A percentile compares a stretch with the other conserved stretches of the same genome.
Conservation (phyloP, 2,329 filamentous ascomycete genomes). For the Lasiodiplodia gonubiensis region DNA sequence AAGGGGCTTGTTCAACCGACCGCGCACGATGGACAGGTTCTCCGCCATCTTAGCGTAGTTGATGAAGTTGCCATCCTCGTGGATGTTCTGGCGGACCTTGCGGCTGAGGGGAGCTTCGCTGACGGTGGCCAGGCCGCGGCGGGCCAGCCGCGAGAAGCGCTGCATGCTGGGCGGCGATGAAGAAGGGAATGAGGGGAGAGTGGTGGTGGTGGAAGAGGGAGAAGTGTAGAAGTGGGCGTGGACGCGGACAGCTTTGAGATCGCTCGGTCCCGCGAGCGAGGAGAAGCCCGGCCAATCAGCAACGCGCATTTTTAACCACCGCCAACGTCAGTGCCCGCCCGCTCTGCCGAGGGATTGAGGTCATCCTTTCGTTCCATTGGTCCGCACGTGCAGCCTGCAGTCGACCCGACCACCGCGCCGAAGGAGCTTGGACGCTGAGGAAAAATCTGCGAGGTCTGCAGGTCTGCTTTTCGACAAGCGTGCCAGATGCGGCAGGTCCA, state of each 20-base stretch:
- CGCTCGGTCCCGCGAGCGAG: neutral
- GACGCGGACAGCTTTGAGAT: constrained; percentile 11
- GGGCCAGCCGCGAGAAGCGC: constrained; percentile 72
- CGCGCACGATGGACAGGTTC: constrained; percentile 89
- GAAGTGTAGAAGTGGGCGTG: constrained; percentile 24
- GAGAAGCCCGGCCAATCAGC: constrained; percentile 12
- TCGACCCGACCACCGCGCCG: constrained; percentile 5
- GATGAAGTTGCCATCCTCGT: constrained; percentile 95
- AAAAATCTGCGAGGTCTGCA: constrained; percentile 27
- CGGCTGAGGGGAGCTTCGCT: constrained; percentile 84
- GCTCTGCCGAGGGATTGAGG: constrained; percentile 13
- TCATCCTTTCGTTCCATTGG: constrained; percentile 5
- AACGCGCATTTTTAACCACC: constrained; percentile 1
- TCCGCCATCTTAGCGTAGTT: constrained; percentile 99
- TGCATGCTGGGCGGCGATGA: constrained; percentile 62
- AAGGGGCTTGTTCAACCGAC: constrained; percentile 88
- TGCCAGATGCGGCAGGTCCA: constrained; percentile 2
- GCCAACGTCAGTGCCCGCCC: constrained; percentile 2
- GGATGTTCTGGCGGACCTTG: constrained; percentile 98
- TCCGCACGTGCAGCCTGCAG: constrained; percentile 6
- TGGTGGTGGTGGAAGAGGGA: constrained; percentile 37
- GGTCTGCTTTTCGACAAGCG: constrained; percentile 6
- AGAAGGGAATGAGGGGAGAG: constrained; percentile 43
- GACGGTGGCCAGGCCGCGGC: constrained; percentile 77
- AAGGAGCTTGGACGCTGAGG: constrained; percentile 18